A percentile compares a stretch with the other conserved stretches of the same genome.
These are phyloP conservation scores for Fusarium subtropicale DNA, from an alignment of 2,329 filamentous ascomycete genomes.

Conservation along the genomic window DNA sequence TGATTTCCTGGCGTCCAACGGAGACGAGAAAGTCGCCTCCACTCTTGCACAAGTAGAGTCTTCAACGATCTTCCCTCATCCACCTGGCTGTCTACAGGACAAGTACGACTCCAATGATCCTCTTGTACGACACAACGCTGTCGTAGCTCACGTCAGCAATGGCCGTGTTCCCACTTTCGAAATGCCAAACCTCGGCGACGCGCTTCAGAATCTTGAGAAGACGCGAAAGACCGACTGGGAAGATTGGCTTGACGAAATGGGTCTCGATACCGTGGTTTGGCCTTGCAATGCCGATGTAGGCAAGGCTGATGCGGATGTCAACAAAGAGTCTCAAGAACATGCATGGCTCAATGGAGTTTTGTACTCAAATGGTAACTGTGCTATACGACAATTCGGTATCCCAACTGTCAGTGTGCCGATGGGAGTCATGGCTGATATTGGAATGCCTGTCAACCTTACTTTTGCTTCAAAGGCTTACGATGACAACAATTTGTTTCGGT, in stretches of 20 bases:
- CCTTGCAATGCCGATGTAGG: conserved; percentile 11
- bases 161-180: background rate
- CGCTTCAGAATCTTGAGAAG: background rate
- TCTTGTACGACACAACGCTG: conserved; percentile 9
- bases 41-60: background rate
- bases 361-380: conserved; percentile 7
- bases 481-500: conserved; percentile 7
- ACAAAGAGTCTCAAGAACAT: conserved; percentile 1
- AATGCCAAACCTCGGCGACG: background rate
- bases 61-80: background rate
- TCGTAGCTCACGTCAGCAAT: conserved; percentile 4
- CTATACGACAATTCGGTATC: background rate
- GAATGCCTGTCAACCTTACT: conserved; percentile 11
- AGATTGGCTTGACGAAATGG: background rate
- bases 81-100: background rate
- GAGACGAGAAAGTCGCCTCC: background rate
- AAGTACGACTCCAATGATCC: background rate
- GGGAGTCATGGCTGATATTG: conserved; percentile 1
- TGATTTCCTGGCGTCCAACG: background rate
- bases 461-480: conserved; percentile 4
- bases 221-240: background rate
- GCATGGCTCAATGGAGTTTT: conserved; percentile 9
- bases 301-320: background rate
- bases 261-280: background rate
- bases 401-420: conserved; percentile 5